Percentiles rank a stretch among this genome's conserved stretches.
Evolutionary conservation across 2,329 filamentous ascomycete genomes (phyloP).

Genomic region (Diaporthe humulicola): DNA sequence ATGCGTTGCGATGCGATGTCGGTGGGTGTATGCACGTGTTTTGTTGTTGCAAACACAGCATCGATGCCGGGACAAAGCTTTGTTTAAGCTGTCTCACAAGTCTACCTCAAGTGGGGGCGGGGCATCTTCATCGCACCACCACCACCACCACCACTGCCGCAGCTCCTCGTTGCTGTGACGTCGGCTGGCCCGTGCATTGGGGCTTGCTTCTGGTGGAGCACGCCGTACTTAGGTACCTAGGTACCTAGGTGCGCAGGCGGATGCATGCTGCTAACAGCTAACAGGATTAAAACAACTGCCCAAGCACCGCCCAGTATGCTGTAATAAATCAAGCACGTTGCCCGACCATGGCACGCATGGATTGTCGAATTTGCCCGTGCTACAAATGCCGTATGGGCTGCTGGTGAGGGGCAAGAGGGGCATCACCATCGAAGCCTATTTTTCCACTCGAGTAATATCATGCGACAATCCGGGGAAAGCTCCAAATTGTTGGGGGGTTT

Average conservation of each 20-base stretch:
- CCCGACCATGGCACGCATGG: no score
- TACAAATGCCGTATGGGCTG: not conserved
- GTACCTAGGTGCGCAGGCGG: not conserved
- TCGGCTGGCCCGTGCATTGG: not conserved
- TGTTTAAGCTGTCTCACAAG: not conserved
- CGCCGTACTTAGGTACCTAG: not conserved
- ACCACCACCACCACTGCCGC: not conserved
- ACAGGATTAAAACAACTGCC: no score
- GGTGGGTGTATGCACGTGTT: not conserved
- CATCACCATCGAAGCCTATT: not conserved
- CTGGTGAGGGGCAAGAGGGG: constrained; percentile 3
- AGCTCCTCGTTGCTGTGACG: constrained; percentile 3
- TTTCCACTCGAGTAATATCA: constrained; percentile 3
- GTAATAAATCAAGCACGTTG: no score
- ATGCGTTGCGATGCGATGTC: not conserved
- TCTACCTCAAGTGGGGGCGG: constrained; percentile 32
- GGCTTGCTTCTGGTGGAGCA: no score
- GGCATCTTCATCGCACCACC: not conserved
- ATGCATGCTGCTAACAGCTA: no score
- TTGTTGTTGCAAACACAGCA: not conserved
- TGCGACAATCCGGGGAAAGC: constrained; percentile 22
- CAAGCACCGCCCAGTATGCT: no score
- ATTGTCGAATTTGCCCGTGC: not conserved
- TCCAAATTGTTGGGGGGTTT: constrained; percentile 26
- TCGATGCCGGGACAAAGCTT: not conserved